phyloP scores from a whole-genome alignment of 2,329 filamentous ascomycete genomes.

The Teratosphaeria nubilosa region DNA sequence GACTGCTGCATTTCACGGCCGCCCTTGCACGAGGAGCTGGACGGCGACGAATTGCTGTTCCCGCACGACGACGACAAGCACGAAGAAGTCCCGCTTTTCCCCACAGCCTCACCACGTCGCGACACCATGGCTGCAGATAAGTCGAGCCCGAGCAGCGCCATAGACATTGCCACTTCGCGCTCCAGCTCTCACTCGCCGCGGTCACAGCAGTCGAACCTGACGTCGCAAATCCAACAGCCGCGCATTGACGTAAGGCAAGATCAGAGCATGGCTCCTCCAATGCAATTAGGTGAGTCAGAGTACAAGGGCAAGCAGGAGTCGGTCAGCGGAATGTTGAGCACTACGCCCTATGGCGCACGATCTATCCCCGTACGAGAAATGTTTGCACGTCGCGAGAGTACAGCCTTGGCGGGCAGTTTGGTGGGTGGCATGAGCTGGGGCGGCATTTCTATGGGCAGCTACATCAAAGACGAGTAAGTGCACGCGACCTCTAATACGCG shows the following conservation, averaged over 20 bases:
- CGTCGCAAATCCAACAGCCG: conserved; percentile 47
- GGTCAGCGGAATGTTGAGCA: conserved; percentile 35
- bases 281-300: neutral
- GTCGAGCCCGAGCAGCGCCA: conserved; percentile 45
- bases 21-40: conserved; percentile 13
- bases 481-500: neutral
- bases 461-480: conserved; percentile 95
- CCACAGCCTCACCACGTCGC: conserved; percentile 9
- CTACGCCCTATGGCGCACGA: conserved; percentile 47
- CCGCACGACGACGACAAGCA: conserved; percentile 15
- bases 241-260: conserved; percentile 32
- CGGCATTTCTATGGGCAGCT: conserved; percentile 89
- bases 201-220: conserved; percentile 53
- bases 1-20: conserved; percentile 7
- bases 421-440: conserved; percentile 91
- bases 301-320: conserved; percentile 43
- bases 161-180: conserved; percentile 45
- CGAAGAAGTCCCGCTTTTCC: conserved; percentile 13
- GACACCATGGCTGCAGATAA: conserved; percentile 11
- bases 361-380: conserved; percentile 52
- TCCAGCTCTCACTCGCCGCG: conserved; percentile 48
- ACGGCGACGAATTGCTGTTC: conserved; percentile 23
- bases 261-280: conserved; percentile 5
- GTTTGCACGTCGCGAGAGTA: conserved; percentile 43
- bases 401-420: conserved; percentile 45